Percentiles rank a stretch among this genome's conserved stretches.
Conservation (phyloP, 331 rosid species). For the Acacia pycnantha region DNA sequence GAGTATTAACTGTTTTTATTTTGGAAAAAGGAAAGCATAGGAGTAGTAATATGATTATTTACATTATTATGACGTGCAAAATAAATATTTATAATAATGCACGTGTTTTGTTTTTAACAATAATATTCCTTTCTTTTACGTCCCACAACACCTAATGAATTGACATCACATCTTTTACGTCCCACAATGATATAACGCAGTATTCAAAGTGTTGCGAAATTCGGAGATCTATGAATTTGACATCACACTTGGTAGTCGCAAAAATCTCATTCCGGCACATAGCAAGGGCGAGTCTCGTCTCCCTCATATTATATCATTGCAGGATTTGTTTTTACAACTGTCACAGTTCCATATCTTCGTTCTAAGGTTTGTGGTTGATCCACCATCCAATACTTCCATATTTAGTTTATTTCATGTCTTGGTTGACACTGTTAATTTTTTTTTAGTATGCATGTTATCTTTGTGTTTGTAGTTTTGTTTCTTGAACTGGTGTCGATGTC, state of each 20-base stretch:
- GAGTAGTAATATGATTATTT: background rate
- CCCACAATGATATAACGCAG: too few relatives aligned
- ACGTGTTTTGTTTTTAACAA: background rate
- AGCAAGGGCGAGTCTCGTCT: conserved; percentile 69
- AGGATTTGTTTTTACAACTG: conserved; percentile 73
- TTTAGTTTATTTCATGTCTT: conserved; percentile 9
- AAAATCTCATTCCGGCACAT: conserved; percentile 79
- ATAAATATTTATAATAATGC: background rate
- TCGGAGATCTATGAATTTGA: conserved; percentile 50
- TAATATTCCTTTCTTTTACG: background rate
- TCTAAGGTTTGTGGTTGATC: conserved; percentile 68
- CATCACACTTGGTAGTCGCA: conserved; percentile 62
- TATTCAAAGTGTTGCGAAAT: conserved; percentile 69
- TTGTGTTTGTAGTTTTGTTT: background rate
- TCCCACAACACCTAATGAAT: background rate
- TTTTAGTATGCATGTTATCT: conserved; percentile 3
- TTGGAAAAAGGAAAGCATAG: too few relatives aligned
- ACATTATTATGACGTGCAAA: background rate
- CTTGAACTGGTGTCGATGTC: background rate
- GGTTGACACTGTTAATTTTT: conserved; percentile 6
- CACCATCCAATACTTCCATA: background rate
- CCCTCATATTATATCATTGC: conserved; percentile 83
- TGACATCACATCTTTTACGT: too few relatives aligned
- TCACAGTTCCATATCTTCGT: conserved; percentile 85
- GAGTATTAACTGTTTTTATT: too few relatives aligned